Base-by-base conservation (phyloP, 345 rosid genomes). In the Citrus sinensis region DNA sequence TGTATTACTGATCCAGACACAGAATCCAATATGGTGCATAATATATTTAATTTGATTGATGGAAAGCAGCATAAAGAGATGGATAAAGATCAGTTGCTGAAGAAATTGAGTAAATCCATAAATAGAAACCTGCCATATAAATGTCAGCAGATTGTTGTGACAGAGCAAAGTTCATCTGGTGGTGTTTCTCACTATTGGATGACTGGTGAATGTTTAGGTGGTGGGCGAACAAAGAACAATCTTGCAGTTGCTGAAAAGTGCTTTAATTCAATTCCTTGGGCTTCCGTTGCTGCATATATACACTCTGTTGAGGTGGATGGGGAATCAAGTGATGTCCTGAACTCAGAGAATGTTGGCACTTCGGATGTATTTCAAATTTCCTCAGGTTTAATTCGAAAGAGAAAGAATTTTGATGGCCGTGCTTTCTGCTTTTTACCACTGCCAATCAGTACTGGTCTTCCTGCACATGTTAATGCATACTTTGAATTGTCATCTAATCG, bases 361-460 rank as follows among this genome's bases (percentile, higher is more conserved):
- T 81, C 86, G 65, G 89, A 90, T 56, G 49, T 82, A 62, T 90
- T 89, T 89, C 89, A 85, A 80, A 77, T 86, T 78, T 86, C 94
- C 49, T 10, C 82, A 39, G 78, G 80, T 80, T 80, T 93, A 63
- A 20, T 71, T 82, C 87, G 85, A 51, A 86, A 79, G 54, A 86
- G 80, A 79, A 81, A 87, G 87, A 82, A 81, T 62, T 93, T 95
- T 73, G 95, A 90, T 71, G 98, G 98, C 16, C 98, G 93, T 77
- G 98, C 98, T 49, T 95, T 95, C 86, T 95, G 98, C 83, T 95
- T 95, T 86, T 82, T 95, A 76, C 98, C 98, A 37, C 83, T 95
- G 67, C 98, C 98, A 39, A 86, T 95, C 76, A 87, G 82, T 82
- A 95, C 98, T 59, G 94, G 95, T 51, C 98, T 95, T 84, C 98